These are phyloP conservation scores for Brassica cretica DNA, from an alignment of 345 rosid species.

Conservation along the genomic window DNA sequence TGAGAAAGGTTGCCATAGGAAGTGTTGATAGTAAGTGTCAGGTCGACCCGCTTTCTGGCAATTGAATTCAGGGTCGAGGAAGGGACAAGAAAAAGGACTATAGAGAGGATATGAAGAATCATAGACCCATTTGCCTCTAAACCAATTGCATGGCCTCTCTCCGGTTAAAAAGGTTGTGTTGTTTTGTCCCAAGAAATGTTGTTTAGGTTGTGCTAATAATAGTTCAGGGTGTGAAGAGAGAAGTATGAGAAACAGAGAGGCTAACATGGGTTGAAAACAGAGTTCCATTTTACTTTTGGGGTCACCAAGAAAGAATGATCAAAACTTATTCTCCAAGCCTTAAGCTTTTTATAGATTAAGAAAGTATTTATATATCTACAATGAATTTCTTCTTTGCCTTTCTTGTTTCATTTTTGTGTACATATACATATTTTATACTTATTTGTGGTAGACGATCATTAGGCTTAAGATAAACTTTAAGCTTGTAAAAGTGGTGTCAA, in stretches of 20 bases:
- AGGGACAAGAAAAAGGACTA: constrained; percentile 60
- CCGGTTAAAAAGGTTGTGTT: constrained; percentile 23
- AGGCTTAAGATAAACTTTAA: constrained; percentile 28
- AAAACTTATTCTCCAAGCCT: constrained; percentile 31
- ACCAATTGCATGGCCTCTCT: constrained; percentile 47
- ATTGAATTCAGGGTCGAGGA: constrained; percentile 65
- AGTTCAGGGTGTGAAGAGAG: constrained; percentile 16
- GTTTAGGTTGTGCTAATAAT: constrained; percentile 33
- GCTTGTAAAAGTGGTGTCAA: not conserved
- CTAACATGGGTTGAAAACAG: constrained; percentile 27
- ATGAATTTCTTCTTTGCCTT: constrained; percentile 7
- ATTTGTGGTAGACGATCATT: constrained; percentile 17
- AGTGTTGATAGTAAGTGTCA: constrained; percentile 60
- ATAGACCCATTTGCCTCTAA: constrained; percentile 70
- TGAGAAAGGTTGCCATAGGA: constrained; percentile 72
- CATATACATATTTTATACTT: not conserved
- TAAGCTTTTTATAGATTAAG: constrained; percentile 23
- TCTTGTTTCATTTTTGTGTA: not conserved
- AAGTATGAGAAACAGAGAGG: constrained; percentile 37
- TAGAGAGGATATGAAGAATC: constrained; percentile 73
- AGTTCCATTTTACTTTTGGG: constrained; percentile 30
- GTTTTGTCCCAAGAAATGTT: constrained; percentile 32
- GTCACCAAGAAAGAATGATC: constrained; percentile 25
- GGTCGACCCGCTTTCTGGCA: constrained; percentile 79
- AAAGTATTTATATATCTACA: constrained; percentile 1